Evolutionary conservation across 768 basidiomycete genomes (phyloP), one percentile per base, ranked within the genome.

Genomic region (Phylloporus sp.): DNA sequence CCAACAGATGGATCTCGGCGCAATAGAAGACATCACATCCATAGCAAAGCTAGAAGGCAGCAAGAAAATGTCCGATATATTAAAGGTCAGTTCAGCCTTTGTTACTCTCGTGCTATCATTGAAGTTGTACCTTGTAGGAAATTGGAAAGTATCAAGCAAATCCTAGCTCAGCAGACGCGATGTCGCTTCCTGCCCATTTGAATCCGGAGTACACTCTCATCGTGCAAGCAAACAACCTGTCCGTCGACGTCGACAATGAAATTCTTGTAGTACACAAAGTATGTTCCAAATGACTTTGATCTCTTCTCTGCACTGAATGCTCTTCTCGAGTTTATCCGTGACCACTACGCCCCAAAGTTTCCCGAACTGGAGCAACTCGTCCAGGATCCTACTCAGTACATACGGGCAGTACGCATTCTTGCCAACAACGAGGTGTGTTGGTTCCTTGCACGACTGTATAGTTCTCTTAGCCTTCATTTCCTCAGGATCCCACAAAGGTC

Each of bases 231-330:
- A 99, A 99, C 75, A 99, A 99, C 70, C 75, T 98, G 52, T 92
- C 94, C 2, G 97, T 99, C 38, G 97, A 99, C 62, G 85, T 98
- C 6, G 97, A 99, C 72, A 99, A 99, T 61, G 97, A 99, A 70
- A 91, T 97, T 49, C 77, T 99, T 31, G 78, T 99, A 28, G 95
- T 99, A 1, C 92, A 99, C 74, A 99, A 99, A 79, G 93, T 80
- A 60, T 56, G 71, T 64, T 13, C 34, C 24, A 29, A 46, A 31
- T 15, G 49, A 29, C 41, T 35, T 24, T 47, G n/a, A 15, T 56
- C 46, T 16, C 45, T 52, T 24, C 40, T 27, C 51, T 31, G 41
- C 52, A 23, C 53, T 60, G 49, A 56, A 32, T 41, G 16, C 55
- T 45, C 7, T 31, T 29, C 32, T 24, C 9, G 60, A 95, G 90